Conservation (phyloP, 805 yeast genomes). For the Maudiozyma pseudohumilis region DNA sequence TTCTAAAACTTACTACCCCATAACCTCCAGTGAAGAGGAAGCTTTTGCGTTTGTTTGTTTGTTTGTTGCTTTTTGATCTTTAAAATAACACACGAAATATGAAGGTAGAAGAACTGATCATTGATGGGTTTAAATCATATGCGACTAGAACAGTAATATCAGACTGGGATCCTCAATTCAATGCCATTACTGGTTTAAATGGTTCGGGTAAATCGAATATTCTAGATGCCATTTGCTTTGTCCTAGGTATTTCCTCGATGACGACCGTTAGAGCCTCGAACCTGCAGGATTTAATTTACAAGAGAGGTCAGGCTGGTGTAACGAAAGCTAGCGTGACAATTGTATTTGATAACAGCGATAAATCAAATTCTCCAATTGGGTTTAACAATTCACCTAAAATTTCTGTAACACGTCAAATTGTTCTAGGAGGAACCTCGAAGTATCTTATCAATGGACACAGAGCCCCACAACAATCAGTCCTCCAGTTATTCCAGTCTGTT, state of each 20-base stretch:
- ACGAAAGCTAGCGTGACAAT: slow-evolving; percentile 95
- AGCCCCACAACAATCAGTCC: slow-evolving; percentile 88
- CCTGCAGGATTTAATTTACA: slow-evolving; percentile 87
- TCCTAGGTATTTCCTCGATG: slow-evolving; percentile 92
- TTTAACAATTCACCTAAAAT: slow-evolving; percentile 69
- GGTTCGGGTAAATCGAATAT: slow-evolving; percentile 98
- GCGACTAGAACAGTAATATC: slow-evolving; percentile 93
- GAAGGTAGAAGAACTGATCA: slow-evolving; percentile 92
- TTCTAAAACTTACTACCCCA: too few species aligned
- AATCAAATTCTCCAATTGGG: slow-evolving; percentile 73
- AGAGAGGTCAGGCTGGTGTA: slow-evolving; percentile 96
- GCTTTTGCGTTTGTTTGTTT: too few species aligned
- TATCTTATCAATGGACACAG: slow-evolving; percentile 91
- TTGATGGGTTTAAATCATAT: slow-evolving; percentile 96
- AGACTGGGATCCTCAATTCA: slow-evolving; percentile 93
- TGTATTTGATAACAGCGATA: slow-evolving; percentile 82
- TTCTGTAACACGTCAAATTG: slow-evolving; percentile 84
- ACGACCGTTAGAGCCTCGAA: slow-evolving; percentile 89
- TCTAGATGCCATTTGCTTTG: slow-evolving; percentile 94
- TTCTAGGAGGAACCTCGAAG: slow-evolving; percentile 85
- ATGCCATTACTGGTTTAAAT: slow-evolving; percentile 94
- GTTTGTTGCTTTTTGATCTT: too few species aligned
- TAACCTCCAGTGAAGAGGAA: too few species aligned
- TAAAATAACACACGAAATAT: too few species aligned
- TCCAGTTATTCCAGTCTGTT: slow-evolving; percentile 84